Conservation (phyloP, 768 basidiomycete genomes). For the Tulasnella sp. region DNA sequence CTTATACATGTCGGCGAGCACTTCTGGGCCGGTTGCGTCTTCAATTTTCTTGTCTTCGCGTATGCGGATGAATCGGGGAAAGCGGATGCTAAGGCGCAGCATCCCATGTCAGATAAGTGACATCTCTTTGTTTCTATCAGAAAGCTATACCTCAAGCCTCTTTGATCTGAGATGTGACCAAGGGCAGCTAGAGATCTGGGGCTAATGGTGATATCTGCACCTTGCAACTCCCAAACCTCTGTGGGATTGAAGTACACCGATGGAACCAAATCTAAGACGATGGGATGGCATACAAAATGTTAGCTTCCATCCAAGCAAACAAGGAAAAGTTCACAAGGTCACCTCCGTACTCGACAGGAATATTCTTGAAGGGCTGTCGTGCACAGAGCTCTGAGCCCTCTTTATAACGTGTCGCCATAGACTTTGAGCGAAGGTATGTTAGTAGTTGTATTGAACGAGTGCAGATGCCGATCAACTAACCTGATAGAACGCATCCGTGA, state of each 20-base stretch:
- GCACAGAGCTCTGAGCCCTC: constrained; percentile 47
- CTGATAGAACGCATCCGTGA: constrained; percentile 75
- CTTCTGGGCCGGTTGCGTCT: constrained; percentile 58
- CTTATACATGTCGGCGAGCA: constrained; percentile 58
- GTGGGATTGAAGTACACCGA: constrained; percentile 58
- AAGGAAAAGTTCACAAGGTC: constrained; percentile 19
- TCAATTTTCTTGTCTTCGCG: constrained; percentile 65
- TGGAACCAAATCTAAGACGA: constrained; percentile 44
- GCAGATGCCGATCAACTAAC: constrained; percentile 27
- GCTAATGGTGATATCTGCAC: constrained; percentile 59
- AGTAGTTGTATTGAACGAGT: neutral
- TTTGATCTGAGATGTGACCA: constrained; percentile 40
- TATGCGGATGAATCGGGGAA: constrained; percentile 70
- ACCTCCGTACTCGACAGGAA: constrained; percentile 58
- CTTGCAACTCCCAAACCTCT: constrained; percentile 79
- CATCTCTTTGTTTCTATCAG: neutral
- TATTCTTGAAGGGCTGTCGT: constrained; percentile 32
- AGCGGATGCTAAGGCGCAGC: constrained; percentile 48
- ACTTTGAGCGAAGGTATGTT: constrained; percentile 32
- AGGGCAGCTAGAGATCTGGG: constrained; percentile 75
- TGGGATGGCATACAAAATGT: constrained; percentile 8
- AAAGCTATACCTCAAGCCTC: constrained; percentile 36
- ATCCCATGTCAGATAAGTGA: neutral
- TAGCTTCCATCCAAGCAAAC: neutral
- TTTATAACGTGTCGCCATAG: constrained; percentile 54